Conservation (phyloP, 176 grass and related monocot species). For the Juncus effusus region DNA sequence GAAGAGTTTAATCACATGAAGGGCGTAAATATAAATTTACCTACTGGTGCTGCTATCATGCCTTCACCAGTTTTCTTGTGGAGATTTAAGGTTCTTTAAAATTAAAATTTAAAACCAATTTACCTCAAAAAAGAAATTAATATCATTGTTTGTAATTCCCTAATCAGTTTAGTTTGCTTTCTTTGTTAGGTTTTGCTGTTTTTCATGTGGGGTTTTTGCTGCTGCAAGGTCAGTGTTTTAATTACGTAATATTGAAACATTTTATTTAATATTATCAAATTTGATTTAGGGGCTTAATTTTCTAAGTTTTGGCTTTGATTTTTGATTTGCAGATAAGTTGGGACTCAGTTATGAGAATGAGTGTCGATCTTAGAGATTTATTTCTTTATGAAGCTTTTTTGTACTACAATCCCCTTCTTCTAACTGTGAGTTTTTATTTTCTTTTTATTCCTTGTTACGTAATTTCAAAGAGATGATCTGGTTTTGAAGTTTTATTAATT, state of each 20-base stretch:
- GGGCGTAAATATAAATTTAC: slow-evolving; percentile 27
- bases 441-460: not conserved
- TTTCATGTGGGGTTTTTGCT: slow-evolving; percentile 46
- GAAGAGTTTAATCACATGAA: slow-evolving; percentile 39
- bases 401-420: slow-evolving; percentile 65
- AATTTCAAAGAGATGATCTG: slow-evolving; percentile 4
- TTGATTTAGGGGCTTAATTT: slow-evolving; percentile 2
- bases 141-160: not conserved
- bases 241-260: not conserved
- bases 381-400: slow-evolving; percentile 56
- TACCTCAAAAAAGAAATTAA: slow-evolving; percentile 4
- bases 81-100: slow-evolving; percentile 43
- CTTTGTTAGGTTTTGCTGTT: slow-evolving; percentile 49
- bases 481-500: not conserved
- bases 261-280: not conserved
- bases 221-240: slow-evolving; percentile 47
- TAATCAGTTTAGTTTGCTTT: slow-evolving; percentile 1
- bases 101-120: not conserved
- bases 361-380: slow-evolving; percentile 47
- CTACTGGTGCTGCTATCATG: slow-evolving; percentile 25
- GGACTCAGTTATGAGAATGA: slow-evolving; percentile 61
- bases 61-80: slow-evolving; percentile 48
- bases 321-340: slow-evolving; percentile 43
- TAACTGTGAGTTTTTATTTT: slow-evolving; percentile 34
- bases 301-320: not conserved